Evolutionary conservation across 768 basidiomycete genomes (phyloP), one percentile per base, ranked within the genome.

Genomic region (Rhizopogon vinicolor): DNA sequence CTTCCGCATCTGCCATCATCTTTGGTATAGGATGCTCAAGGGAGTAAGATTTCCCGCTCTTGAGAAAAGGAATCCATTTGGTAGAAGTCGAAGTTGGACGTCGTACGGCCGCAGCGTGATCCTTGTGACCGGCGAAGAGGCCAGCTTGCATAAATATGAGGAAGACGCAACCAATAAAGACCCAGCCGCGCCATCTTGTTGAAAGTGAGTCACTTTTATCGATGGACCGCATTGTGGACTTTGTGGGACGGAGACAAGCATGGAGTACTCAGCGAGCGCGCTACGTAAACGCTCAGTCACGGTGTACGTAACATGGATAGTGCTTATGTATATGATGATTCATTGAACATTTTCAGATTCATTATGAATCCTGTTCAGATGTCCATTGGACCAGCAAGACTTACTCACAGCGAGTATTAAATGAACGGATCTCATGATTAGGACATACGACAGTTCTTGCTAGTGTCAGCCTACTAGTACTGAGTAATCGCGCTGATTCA

Each of bases 1-100:
- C 68, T 67, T 93, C 91, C 1, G 93, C 97, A 2, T 91, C 84
- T 10, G 82, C 80, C 80, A 98, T 89, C 60, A 98, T 82, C 39
- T 74, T 76, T 1, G 92, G 78, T 59, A 98, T 97, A 6, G 96
- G 95, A 68, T 99, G 93, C 14, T 72, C 67, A n/a, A 61, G 56
- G 1, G 58, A 51, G 49, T 58, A 44, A 7, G 33, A 16, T n/a
- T 19, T 56, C 22, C 46, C 28, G 29, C 9, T 35, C 5, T 48
- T 58, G 14, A 39, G 9, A 48, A 69, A 65, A 31, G 62, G 55
- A 37, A 68, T 45, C 54, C 69, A 65, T 13, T 48, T 60, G 18
- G 61, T 59, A 3, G 66, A 54, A 19, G 60, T 54, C 9, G 62
- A 25, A 25, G 25, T 25, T 25, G 25, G 25, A 25, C 25, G 25